A percentile compares a stretch with the other conserved stretches of the same genome.
These are phyloP conservation scores for Ampelocalamus luodianensis DNA, from an alignment of 176 grass and related monocot species.

Conservation along the genomic window DNA sequence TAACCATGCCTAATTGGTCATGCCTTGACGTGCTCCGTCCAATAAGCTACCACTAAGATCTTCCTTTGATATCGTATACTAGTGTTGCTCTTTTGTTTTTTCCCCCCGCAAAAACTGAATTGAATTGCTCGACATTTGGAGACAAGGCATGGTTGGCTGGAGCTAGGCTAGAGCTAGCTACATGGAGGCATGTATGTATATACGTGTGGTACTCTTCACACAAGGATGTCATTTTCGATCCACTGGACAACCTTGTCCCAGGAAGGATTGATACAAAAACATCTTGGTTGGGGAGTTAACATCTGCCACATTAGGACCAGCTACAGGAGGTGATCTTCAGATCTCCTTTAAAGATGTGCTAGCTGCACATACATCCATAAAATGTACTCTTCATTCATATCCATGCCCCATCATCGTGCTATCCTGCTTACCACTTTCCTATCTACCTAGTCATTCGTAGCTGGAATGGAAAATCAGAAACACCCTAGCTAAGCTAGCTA, in stretches of 20 bases:
- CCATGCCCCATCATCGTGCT: background rate
- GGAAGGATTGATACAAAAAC: constrained; percentile 16
- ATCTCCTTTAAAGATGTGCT: constrained; percentile 7
- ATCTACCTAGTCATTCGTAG: background rate
- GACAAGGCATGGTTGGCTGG: background rate
- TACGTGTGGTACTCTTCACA: background rate
- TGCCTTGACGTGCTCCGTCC: background rate
- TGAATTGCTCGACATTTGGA: constrained; percentile 25
- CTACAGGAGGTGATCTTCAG: constrained; percentile 3
- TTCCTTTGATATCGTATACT: background rate
- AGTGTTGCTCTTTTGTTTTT: background rate
- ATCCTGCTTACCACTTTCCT: background rate
- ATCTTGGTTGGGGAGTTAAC: constrained; percentile 21
- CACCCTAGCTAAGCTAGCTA: background rate
- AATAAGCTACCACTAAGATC: background rate
- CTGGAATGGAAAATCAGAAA: background rate
- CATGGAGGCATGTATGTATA: too few relatives aligned
- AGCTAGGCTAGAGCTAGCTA: too few relatives aligned
- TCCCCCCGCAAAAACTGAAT: background rate
- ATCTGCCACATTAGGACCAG: constrained; percentile 21
- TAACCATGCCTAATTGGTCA: background rate
- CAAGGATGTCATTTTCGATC: constrained; percentile 18
- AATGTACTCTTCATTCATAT: background rate
- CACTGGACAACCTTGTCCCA: background rate
- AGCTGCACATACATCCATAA: background rate